A percentile compares a stretch with the other conserved stretches of the same genome.
Evolutionary conservation across 139 green algal species (phyloP).

Genomic region (Klebsormidium nitens): DNA sequence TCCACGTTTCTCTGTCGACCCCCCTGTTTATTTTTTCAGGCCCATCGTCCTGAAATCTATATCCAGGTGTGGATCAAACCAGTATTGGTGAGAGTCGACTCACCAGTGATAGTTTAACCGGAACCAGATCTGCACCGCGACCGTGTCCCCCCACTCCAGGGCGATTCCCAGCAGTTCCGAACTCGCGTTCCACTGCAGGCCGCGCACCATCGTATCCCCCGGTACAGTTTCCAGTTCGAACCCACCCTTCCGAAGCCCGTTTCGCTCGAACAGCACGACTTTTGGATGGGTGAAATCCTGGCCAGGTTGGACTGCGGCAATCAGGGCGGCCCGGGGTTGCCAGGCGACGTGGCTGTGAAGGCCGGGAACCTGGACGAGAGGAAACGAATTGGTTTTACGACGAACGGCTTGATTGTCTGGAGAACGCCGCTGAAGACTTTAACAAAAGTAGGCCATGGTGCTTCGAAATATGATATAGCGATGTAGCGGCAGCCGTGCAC

Average conservation of each 20-base stretch:
- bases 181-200: constrained; percentile 70
- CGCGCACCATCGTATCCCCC: background rate
- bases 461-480: too few relatives aligned
- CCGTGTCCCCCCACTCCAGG: constrained; percentile 12
- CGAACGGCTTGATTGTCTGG: too few relatives aligned
- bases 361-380: constrained; percentile 46
- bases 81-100: too few relatives aligned
- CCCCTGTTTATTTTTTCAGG: too few relatives aligned
- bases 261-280: constrained; percentile 82
- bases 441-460: too few relatives aligned
- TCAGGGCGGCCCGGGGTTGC: constrained; percentile 74
- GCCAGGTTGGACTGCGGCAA: constrained; percentile 9
- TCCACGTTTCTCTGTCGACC: too few relatives aligned
- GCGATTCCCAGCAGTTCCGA: constrained; percentile 75
- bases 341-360: constrained; percentile 55
- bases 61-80: too few relatives aligned
- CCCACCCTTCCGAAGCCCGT: constrained; percentile 75
- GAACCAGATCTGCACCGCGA: constrained; percentile 78
- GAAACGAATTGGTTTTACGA: too few relatives aligned
- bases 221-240: constrained; percentile 49
- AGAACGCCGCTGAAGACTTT: too few relatives aligned
- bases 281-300: background rate
- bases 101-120: constrained; percentile 95
- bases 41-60: too few relatives aligned
- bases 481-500: too few relatives aligned